phyloP scores from a whole-genome alignment of 2,329 filamentous ascomycete genomes.

The Fusarium sp. region DNA sequence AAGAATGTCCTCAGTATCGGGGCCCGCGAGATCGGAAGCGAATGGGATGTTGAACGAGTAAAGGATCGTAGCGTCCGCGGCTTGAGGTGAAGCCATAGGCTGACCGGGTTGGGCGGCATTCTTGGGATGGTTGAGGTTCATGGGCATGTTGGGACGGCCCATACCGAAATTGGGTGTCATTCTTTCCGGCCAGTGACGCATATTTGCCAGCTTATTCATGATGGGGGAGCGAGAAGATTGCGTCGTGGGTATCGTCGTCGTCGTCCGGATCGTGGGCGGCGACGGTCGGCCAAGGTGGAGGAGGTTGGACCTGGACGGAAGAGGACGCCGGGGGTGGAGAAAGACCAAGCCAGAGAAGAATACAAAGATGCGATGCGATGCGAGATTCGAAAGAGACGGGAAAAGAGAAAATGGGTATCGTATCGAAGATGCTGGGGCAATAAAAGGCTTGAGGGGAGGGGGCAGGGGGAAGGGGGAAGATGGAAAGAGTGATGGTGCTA shows the following conservation, averaged over 20 bases:
- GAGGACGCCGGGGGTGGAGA: slow-evolving; percentile 38
- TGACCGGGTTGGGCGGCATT: slow-evolving; percentile 63
- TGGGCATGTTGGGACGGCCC: slow-evolving; percentile 68
- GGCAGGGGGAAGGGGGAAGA: slow-evolving; percentile 26
- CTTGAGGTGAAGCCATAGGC: slow-evolving; percentile 74
- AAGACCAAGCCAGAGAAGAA: slow-evolving; percentile 35
- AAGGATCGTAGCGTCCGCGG: slow-evolving; percentile 83
- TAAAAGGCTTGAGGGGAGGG: slow-evolving; percentile 34
- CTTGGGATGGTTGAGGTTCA: slow-evolving; percentile 70
- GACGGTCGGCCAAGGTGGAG: slow-evolving; percentile 45
- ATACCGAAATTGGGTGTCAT: slow-evolving; percentile 76
- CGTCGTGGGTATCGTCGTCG: slow-evolving; percentile 41
- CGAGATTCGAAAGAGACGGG: slow-evolving; percentile 29
- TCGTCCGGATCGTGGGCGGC: slow-evolving; percentile 46
- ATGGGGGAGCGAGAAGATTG: slow-evolving; percentile 50
- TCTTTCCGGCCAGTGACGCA: slow-evolving; percentile 78
- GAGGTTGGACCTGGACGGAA: slow-evolving; percentile 36
- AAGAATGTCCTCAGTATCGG: slow-evolving; percentile 93
- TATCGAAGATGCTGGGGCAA: slow-evolving; percentile 45
- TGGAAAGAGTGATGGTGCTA: slow-evolving; percentile 44
- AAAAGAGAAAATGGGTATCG: slow-evolving; percentile 38
- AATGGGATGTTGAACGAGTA: slow-evolving; percentile 98
- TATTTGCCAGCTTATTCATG: slow-evolving; percentile 78
- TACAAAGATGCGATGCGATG: slow-evolving; percentile 36
- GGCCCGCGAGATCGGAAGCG: slow-evolving; percentile 89